Percentiles rank a stretch among this genome's conserved stretches.
Conservation (phyloP, 179 eudicot species). For the Nepenthes alata region DNA sequence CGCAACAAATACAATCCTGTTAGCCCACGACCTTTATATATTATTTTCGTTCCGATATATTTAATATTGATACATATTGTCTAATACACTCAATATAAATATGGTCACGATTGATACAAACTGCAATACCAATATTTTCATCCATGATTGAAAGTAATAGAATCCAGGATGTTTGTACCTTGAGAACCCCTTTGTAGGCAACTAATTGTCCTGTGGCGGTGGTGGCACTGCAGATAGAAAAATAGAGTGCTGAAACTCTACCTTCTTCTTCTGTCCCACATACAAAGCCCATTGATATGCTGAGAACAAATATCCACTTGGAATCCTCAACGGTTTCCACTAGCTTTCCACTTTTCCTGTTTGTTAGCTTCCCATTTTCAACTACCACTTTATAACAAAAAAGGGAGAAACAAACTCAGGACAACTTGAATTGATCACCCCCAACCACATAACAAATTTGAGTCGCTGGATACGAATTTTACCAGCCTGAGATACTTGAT, state of each 20-base stretch:
- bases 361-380: conserved; percentile 68
- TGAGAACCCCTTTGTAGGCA: conserved; percentile 57
- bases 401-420: neutral
- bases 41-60: too few species aligned
- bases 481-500: conserved; percentile 86
- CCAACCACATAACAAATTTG: neutral
- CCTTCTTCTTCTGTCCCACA: conserved; percentile 79
- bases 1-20: too few species aligned
- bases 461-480: conserved; percentile 8
- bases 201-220: conserved; percentile 80
- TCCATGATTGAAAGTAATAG: neutral
- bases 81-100: too few species aligned
- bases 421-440: neutral
- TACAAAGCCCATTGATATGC: conserved; percentile 70
- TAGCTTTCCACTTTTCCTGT: conserved; percentile 38
- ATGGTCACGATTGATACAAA: too few species aligned
- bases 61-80: too few species aligned
- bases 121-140: too few species aligned
- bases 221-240: conserved; percentile 80
- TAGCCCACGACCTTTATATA: too few species aligned
- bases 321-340: conserved; percentile 54
- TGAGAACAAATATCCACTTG: conserved; percentile 89
- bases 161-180: conserved; percentile 30
- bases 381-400: conserved; percentile 45
- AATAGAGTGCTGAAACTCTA: conserved; percentile 81